Evolutionary conservation across 2,329 filamentous ascomycete genomes (phyloP).

Genomic region (Chrysosporium keratinophilum): DNA sequence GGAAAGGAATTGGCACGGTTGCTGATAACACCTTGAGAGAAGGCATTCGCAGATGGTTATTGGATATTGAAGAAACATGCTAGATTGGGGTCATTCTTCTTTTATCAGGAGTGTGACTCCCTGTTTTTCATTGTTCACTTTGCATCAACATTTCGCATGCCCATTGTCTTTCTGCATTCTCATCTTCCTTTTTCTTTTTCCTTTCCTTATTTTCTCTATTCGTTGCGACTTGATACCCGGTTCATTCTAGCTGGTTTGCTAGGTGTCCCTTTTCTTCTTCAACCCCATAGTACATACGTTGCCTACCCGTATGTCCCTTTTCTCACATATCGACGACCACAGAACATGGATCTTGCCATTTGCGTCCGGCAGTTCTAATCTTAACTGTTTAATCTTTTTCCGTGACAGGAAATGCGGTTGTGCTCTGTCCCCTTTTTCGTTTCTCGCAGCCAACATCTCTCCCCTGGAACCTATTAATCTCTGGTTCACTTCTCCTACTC

Average conservation of each 20-base stretch:
- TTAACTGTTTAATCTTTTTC: constrained; percentile 4
- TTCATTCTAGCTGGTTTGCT: neutral
- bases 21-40: constrained; percentile 46
- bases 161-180: no score
- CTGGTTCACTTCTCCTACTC: no score
- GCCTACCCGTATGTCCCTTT: neutral
- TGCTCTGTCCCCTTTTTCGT: neutral
- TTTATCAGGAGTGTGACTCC: no score
- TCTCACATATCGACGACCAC: neutral
- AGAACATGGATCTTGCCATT: neutral
- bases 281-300: neutral
- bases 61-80: constrained; percentile 39
- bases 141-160: no score
- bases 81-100: no score
- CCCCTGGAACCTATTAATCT: no score
- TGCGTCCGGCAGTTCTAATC: neutral
- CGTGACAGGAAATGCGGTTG: neutral
- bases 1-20: constrained; percentile 25
- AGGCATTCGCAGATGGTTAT: constrained; percentile 48
- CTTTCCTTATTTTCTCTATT: neutral
- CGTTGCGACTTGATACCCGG: constrained; percentile 3
- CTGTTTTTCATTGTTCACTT: no score
- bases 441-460: no score
- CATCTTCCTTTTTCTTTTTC: neutral
- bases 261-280: neutral